Conservation (phyloP, 169 alveolate genomes). For the Cryptosporidium felis region DNA sequence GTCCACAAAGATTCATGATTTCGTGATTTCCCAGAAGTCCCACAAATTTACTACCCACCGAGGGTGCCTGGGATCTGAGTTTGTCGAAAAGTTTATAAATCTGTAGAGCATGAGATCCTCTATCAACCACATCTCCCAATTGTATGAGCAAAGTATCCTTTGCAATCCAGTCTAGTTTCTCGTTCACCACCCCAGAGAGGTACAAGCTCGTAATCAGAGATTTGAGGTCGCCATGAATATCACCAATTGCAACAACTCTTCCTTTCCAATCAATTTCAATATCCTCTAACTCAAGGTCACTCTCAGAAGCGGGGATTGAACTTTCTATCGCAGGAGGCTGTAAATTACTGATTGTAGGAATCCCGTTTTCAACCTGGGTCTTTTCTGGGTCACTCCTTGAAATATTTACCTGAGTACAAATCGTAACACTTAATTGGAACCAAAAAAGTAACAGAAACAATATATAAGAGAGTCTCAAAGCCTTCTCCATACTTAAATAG, state of each 20-base stretch:
- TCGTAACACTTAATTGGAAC: no score
- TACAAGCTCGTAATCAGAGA: slow-evolving; percentile 69
- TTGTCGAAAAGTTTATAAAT: slow-evolving; percentile 59
- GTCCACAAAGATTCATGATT: slow-evolving; percentile 75
- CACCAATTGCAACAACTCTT: slow-evolving; percentile 76
- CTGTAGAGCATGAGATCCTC: slow-evolving; percentile 73
- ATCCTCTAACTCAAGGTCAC: slow-evolving; percentile 3
- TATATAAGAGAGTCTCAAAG: no score
- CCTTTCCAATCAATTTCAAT: slow-evolving; percentile 75
- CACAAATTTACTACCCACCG: slow-evolving; percentile 59
- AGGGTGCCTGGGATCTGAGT: slow-evolving; percentile 68
- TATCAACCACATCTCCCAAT: slow-evolving; percentile 75
- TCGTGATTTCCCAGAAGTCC: slow-evolving; percentile 77
- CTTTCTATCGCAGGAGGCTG: no score
- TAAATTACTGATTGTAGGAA: no score
- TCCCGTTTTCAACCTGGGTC: no score
- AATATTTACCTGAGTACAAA: no score
- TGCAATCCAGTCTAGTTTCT: slow-evolving; percentile 74
- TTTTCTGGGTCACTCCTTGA: no score
- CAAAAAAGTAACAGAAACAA: no score
- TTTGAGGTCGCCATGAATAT: slow-evolving; percentile 76
- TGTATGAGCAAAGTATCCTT: slow-evolving; percentile 73
- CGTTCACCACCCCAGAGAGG: slow-evolving; percentile 73
- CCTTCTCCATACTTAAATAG: no score
- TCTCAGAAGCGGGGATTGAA: no score